Evolutionary conservation across 129 eudicot genomes (phyloP).

Genomic region (Calendula officinalis): DNA sequence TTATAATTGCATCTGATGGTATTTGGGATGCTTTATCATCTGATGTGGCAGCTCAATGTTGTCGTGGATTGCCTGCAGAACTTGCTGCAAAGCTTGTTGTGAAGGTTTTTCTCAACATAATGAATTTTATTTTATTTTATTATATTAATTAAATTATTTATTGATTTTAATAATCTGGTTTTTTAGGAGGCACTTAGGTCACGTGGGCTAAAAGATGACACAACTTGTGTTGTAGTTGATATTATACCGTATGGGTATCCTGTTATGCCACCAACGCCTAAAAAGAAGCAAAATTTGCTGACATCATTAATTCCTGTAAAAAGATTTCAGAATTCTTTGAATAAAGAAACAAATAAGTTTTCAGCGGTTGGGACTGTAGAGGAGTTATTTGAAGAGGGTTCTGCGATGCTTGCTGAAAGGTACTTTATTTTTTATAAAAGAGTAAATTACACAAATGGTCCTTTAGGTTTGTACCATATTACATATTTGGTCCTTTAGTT

Average conservation of each 20-base stretch:
- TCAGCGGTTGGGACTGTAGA: slow-evolving; percentile 70
- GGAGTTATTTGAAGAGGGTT: slow-evolving; percentile 88
- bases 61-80: slow-evolving; percentile 83
- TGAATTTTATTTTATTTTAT: neutral
- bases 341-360: slow-evolving; percentile 75
- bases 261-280: slow-evolving; percentile 58
- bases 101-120: slow-evolving; percentile 40
- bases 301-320: slow-evolving; percentile 64
- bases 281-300: slow-evolving; percentile 71
- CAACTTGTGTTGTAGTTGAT: slow-evolving; percentile 88
- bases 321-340: slow-evolving; percentile 46
- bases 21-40: slow-evolving; percentile 85
- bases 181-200: slow-evolving; percentile 67
- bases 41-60: slow-evolving; percentile 61
- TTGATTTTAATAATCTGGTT: neutral
- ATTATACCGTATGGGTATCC: slow-evolving; percentile 68
- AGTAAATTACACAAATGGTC: too few species aligned
- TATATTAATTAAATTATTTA: neutral
- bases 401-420: slow-evolving; percentile 92
- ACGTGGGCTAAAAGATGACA: slow-evolving; percentile 80
- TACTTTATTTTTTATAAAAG: neutral
- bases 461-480: too few species aligned
- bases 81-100: slow-evolving; percentile 87
- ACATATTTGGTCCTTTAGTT: too few species aligned
- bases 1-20: slow-evolving; percentile 85